Evolutionary conservation across 768 basidiomycete genomes (phyloP).

Genomic region (Leccinum sublutescens): DNA sequence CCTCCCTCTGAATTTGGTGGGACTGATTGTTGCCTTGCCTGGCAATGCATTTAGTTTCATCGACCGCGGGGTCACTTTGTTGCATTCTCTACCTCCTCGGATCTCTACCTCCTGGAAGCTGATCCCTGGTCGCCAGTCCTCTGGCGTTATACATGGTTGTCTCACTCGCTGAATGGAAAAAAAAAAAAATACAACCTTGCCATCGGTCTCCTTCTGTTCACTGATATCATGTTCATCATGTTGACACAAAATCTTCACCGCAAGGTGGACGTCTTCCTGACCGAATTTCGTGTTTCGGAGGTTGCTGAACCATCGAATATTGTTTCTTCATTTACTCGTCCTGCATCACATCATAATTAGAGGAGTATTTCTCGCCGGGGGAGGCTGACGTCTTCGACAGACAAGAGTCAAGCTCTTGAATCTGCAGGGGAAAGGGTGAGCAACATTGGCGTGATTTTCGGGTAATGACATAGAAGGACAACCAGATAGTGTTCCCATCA

Average conservation of each 20-base stretch:
- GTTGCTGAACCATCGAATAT: neutral
- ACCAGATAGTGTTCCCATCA: slow-evolving; percentile 12
- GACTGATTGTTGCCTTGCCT: no score
- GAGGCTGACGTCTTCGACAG: neutral
- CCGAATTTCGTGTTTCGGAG: slow-evolving; percentile 18
- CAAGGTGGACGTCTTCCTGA: slow-evolving; percentile 17
- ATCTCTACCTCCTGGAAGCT: no score
- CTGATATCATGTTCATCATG: slow-evolving; percentile 11
- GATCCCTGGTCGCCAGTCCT: neutral
- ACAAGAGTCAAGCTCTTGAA: neutral
- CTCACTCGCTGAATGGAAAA: slow-evolving; percentile 6
- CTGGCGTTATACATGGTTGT: slow-evolving; percentile 1
- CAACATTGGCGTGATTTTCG: no score
- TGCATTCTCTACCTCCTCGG: no score
- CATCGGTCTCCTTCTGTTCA: slow-evolving; percentile 13
- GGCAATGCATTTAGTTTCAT: no score
- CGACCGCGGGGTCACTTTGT: no score
- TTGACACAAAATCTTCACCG: slow-evolving; percentile 5
- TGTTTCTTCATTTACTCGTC: slow-evolving; percentile 7
- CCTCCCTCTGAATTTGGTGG: no score
- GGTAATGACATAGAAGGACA: slow-evolving; percentile 6
- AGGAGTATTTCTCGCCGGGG: neutral
- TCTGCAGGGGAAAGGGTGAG: slow-evolving; percentile 16
- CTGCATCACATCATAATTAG: slow-evolving; percentile 1
- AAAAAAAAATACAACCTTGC: slow-evolving; percentile 6